Evolutionary conservation across 345 rosid species (phyloP).

Genomic region (Eucalyptus caleyi): DNA sequence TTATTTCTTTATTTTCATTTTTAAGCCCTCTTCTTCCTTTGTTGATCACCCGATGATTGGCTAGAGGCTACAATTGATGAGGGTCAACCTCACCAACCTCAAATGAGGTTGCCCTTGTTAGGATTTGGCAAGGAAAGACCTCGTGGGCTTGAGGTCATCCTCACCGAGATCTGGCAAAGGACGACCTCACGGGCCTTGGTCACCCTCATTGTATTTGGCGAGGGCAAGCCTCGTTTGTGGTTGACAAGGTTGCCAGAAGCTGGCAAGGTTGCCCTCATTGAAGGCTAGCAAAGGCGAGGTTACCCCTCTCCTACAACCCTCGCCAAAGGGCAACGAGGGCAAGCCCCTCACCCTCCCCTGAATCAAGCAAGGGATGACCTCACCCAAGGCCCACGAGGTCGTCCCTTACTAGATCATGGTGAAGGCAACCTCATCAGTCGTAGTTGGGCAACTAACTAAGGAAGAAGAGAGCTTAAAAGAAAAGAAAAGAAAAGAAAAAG

Average conservation of each 20-base stretch:
- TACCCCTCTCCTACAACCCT: rapidly evolving
- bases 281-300: too few species aligned
- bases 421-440: rapidly evolving
- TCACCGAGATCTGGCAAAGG: rapidly evolving
- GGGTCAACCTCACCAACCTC: rapidly evolving
- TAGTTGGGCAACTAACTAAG: rapidly evolving
- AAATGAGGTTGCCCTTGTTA: rapidly evolving
- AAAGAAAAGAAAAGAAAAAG: too few species aligned
- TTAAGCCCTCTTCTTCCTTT: too few species aligned
- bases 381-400: too few species aligned
- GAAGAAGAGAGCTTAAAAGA: too few species aligned
- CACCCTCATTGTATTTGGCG: rapidly evolving
- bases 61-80: rapidly evolving
- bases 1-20: too few species aligned
- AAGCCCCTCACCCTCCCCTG: rapidly evolving
- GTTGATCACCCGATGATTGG: rapidly evolving
- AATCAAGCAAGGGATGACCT: too few species aligned
- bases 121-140: too few species aligned
- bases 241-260: rapidly evolving
- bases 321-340: too few species aligned
- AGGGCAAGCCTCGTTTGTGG: rapidly evolving
- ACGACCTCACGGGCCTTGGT: too few species aligned
- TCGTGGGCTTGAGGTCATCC: too few species aligned
- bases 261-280: too few species aligned
- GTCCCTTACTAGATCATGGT: rapidly evolving